Base-by-base conservation (phyloP, 108 stramenopile genomes). In the Skeletonema costatum region DNA sequence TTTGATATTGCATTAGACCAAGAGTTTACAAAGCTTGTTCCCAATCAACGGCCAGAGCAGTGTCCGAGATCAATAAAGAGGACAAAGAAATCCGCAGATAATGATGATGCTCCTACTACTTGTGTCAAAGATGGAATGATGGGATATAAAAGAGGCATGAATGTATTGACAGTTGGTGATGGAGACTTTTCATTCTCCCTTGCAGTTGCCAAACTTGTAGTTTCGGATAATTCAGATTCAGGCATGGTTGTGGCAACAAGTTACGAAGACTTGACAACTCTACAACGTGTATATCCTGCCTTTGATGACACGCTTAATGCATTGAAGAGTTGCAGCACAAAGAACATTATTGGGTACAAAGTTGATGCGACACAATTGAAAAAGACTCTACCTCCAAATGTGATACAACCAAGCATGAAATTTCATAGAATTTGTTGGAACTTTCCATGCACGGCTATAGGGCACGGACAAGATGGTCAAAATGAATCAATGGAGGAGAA, bases 111-210 rank as follows among this genome's bases (percentile, higher is more conserved):
- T 32, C 19, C 32, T 5, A 33, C 13, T 14, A 50, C 36, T 41
- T 41, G 39, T 41, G 39, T 41, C 39, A 17, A 12, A 32, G 65
- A 69, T 39, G 60, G 59, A 29, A 77, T 53, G 2, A 44, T 87
- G 69, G 93, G 90, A 70, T 90, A 88, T 64, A 61, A 71, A 12
- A 72, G 51, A 12, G 91, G 90, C 58, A 89, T 93, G 88, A 68
- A 72, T n/a, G 80, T 91, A 33, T 74, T 97, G 38, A 89, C 90
- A 12, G 90, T 96, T 17, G 97, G 97, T 1, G 97, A 97, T 77
- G 97, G 97, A n/a, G 97, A 97, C 79, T 90, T 96, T 67, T 82
- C 92, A 9, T 97, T 94, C 73, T 93, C 93, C 11, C 72, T 94
- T 36, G 94, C 93, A 19, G 39, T 97, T 29, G 89, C 94, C n/a